Conservation (phyloP, 148 eudicot species). For the Persicaria tinctoria region DNA sequence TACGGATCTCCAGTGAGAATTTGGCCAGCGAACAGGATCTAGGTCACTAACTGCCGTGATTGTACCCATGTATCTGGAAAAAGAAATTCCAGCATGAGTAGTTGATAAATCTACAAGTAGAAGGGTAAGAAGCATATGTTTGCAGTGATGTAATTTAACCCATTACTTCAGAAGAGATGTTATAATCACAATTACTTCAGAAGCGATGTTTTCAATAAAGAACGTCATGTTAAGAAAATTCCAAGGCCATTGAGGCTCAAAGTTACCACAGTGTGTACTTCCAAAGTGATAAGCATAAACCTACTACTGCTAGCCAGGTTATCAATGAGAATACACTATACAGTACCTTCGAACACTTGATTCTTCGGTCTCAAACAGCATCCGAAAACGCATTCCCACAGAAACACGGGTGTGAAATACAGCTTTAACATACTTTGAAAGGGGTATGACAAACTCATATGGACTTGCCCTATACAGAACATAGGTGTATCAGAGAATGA, state of each 20-base stretch:
- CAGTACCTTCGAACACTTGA: constrained; percentile 68
- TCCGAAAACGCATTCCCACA: constrained; percentile 85
- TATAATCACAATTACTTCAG: neutral
- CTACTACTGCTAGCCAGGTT: neutral
- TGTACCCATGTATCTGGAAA: constrained; percentile 96
- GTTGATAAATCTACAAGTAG: neutral
- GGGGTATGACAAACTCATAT: constrained; percentile 71
- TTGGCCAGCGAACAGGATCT: constrained; percentile 94
- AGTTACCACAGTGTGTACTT: neutral
- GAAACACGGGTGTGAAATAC: constrained; percentile 74
- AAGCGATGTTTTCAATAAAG: neutral
- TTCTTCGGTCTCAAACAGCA: constrained; percentile 82
- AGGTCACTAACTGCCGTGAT: constrained; percentile 88
- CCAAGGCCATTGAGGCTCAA: neutral
- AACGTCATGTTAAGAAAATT: neutral
- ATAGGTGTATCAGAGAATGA: constrained; percentile 17
- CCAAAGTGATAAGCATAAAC: neutral
- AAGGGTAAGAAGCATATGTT: neutral
- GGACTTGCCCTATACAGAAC: constrained; percentile 56
- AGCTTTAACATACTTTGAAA: constrained; percentile 68
- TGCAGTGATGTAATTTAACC: neutral
- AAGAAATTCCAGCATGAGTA: neutral
- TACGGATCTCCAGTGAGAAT: constrained; percentile 98
- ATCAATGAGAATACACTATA: constrained; percentile 8
- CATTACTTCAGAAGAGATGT: neutral